phyloP scores from a whole-genome alignment of 2,329 filamentous ascomycete species.

The Dothistroma pini region DNA sequence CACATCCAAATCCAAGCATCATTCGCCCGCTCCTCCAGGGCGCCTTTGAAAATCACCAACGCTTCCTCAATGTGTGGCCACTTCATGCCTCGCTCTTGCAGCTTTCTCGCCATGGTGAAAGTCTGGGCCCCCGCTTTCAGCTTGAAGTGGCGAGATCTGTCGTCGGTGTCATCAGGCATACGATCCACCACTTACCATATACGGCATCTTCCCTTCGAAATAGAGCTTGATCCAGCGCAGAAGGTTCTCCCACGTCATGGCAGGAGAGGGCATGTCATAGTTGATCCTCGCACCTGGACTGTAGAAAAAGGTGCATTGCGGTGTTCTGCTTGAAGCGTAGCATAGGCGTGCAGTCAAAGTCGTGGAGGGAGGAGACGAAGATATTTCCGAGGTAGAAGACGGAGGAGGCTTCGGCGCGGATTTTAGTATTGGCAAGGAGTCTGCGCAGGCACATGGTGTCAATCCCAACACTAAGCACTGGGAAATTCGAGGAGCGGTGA shows the following conservation, averaged over 20 bases:
- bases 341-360: background rate
- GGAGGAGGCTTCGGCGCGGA: constrained; percentile 10
- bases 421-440: constrained; percentile 2
- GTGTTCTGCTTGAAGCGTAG: background rate
- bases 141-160: no score
- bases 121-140: no score
- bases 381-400: constrained; percentile 13
- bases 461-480: no score
- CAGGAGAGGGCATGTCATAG: background rate
- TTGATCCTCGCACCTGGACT: background rate
- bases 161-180: no score
- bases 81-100: background rate
- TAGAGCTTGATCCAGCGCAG: background rate
- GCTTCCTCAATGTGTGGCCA: background rate
- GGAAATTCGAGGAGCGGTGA: no score
- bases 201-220: no score
- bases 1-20: background rate
- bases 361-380: constrained; percentile 2
- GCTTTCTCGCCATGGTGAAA: background rate
- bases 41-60: background rate
- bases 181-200: no score
- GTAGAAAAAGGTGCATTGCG: background rate
- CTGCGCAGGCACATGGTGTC: no score
- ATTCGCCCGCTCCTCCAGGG: background rate
- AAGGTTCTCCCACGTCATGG: background rate